Conservation (phyloP, 1,284 basidiomycete genomes). For the Austroboletus niveus region DNA sequence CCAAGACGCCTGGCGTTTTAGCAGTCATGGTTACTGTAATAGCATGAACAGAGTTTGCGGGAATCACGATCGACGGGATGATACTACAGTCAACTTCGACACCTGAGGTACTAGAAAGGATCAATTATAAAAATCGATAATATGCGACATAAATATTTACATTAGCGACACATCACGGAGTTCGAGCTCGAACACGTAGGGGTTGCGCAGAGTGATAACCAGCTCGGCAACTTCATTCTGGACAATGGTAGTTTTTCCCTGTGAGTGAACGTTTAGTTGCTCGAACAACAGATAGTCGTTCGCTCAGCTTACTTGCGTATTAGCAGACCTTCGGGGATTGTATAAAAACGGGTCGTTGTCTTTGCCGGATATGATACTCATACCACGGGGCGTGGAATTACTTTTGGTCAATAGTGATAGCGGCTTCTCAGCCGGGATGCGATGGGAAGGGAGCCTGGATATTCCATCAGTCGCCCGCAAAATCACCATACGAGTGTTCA, state of each 20-base stretch:
- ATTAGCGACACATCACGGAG: conserved; percentile 78
- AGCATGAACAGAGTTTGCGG: conserved; percentile 72
- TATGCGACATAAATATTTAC: conserved; percentile 40
- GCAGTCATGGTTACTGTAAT: conserved; percentile 73
- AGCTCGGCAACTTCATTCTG: conserved; percentile 85
- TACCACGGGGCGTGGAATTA: conserved; percentile 33
- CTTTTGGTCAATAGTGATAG: conserved; percentile 50
- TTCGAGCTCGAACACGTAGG: conserved; percentile 88
- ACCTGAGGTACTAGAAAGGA: conserved; percentile 69
- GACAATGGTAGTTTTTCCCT: conserved; percentile 68
- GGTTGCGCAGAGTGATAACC: conserved; percentile 84
- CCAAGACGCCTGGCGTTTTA: conserved; percentile 62
- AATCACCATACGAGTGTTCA: conserved; percentile 6
- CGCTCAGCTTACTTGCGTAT: conserved; percentile 52
- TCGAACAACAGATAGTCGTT: conserved; percentile 3
- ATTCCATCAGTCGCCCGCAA: conserved; percentile 6
- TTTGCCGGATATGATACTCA: conserved; percentile 50
- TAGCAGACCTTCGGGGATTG: conserved; percentile 70
- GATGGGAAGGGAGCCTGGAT: conserved; percentile 66
- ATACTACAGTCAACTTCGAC: conserved; percentile 69
- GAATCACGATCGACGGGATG: conserved; percentile 56
- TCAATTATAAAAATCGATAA: conserved; percentile 5
- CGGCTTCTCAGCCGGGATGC: conserved; percentile 73
- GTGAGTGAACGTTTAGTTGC: conserved; percentile 4
- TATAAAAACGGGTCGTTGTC: conserved; percentile 82